Evolutionary conservation across 495 filamentous ascomycete genomes (phyloP).

Genomic region (Tetracladium setigerum): DNA sequence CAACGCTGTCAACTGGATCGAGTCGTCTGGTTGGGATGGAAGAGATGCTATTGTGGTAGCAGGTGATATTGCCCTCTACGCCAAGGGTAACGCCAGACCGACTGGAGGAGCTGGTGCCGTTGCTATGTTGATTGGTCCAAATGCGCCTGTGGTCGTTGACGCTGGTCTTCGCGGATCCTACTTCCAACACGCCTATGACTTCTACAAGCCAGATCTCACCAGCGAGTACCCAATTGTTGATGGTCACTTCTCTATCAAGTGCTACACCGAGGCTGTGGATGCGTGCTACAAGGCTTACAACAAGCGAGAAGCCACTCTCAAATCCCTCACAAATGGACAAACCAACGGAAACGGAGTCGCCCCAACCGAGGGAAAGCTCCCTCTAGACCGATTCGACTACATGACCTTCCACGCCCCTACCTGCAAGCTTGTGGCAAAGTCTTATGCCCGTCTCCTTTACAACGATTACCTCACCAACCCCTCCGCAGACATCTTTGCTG

Average conservation of each 20-base stretch:
- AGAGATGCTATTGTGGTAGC: conserved; percentile 88
- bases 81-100: conserved; percentile 89
- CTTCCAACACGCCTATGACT: conserved; percentile 95
- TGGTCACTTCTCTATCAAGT: conserved; percentile 88
- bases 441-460: conserved; percentile 90
- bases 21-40: conserved; percentile 97
- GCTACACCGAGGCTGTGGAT: conserved; percentile 95
- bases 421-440: conserved; percentile 96
- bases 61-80: conserved; percentile 97
- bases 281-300: conserved; percentile 93
- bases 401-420: conserved; percentile 93
- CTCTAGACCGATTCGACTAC: conserved; percentile 91
- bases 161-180: conserved; percentile 87
- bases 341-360: conserved; percentile 44
- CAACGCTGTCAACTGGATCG: conserved; percentile 95
- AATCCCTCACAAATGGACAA: conserved; percentile 40
- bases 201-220: conserved; percentile 97
- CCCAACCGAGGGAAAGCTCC: conserved; percentile 48
- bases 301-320: conserved; percentile 68
- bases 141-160: conserved; percentile 88
- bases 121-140: conserved; percentile 87
- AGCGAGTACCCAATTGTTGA: conserved; percentile 98
- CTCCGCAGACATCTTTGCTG: conserved; percentile 67
- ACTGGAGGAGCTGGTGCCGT: conserved; percentile 94
- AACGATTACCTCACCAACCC: conserved; percentile 88